Evolutionary conservation across 345 rosid genomes (phyloP).

Genomic region (Citrus glauca): DNA sequence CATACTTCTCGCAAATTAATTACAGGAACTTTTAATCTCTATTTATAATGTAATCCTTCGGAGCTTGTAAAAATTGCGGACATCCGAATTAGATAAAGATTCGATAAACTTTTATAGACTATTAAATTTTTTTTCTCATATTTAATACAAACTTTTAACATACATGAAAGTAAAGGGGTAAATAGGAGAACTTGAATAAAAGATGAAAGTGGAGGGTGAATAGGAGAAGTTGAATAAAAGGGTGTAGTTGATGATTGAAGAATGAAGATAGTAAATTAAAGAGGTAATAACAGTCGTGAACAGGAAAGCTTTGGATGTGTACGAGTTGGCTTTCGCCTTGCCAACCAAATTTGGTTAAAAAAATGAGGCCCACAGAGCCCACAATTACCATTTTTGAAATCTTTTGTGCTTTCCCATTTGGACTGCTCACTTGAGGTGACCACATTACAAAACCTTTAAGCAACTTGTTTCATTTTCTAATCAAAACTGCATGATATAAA

Average conservation of each 20-base stretch:
- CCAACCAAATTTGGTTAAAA: slow-evolving; percentile 19
- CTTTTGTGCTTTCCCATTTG: slow-evolving; percentile 6
- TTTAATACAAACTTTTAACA: background rate
- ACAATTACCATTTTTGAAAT: background rate
- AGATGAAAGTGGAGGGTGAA: background rate
- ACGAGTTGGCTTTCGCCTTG: slow-evolving; percentile 17
- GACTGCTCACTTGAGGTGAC: background rate
- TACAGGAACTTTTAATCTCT: background rate
- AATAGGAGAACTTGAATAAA: background rate
- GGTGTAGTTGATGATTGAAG: background rate
- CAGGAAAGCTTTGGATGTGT: background rate
- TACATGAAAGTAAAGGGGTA: background rate
- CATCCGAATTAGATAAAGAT: background rate
- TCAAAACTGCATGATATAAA: background rate
- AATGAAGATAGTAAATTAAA: background rate
- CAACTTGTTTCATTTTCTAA: background rate
- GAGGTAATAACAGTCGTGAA: slow-evolving; percentile 1
- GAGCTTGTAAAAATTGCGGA: background rate
- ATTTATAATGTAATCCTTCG: no score
- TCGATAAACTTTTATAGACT: no score
- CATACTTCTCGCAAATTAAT: background rate
- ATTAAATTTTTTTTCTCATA: background rate
- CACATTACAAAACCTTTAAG: background rate
- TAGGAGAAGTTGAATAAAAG: background rate
- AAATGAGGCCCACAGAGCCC: slow-evolving; percentile 18